phyloP scores from a whole-genome alignment of 805 yeast species.

The Schizosaccharomyces pombe region ASM294v3 CU329670.1:3518001-3518500 shows the following conservation, averaged over 20 bases:
- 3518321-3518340: conserved; percentile 32
- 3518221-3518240: conserved; percentile 14
- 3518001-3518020: neutral
- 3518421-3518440: conserved; percentile 74
- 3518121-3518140: too few relatives aligned
- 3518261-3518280: conserved; percentile 45
- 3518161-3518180: too few relatives aligned
- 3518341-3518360: conserved; percentile 14
- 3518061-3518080: too few relatives aligned
- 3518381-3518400: conserved; percentile 90
- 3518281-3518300: conserved; percentile 27
- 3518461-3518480: neutral
- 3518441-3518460: conserved; percentile 21
- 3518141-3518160: too few relatives aligned
- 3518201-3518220: too few relatives aligned
- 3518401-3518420: conserved; percentile 61
- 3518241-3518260: conserved; percentile 16
- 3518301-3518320: conserved; percentile 33
- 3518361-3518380: conserved; percentile 29
- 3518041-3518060: too few relatives aligned
- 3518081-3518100: too few relatives aligned
- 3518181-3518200: too few relatives aligned
- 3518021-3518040: neutral
- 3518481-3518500: neutral
- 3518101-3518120: too few relatives aligned